Conservation (phyloP, 1,139 yeast genomes). For the Magnusiomyces paraingens region DNA sequence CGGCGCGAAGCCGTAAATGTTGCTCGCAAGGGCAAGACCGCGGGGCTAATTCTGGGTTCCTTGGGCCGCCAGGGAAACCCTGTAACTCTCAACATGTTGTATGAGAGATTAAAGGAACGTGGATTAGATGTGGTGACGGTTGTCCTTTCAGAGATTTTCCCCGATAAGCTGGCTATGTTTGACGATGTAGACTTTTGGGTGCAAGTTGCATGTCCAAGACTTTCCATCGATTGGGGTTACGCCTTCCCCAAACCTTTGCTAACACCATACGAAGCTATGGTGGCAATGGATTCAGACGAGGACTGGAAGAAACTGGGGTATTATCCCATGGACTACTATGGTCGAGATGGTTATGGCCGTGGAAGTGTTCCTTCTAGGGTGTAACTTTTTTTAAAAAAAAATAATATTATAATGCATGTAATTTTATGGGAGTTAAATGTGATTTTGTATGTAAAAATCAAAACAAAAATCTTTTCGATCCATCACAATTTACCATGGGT, state of each 20-base stretch:
- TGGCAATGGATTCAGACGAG: slow-evolving; percentile 65
- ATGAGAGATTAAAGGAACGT: slow-evolving; percentile 42
- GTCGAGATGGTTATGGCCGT: slow-evolving; percentile 87
- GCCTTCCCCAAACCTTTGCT: slow-evolving; percentile 87
- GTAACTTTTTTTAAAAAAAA: neutral
- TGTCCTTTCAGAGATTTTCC: slow-evolving; percentile 86
- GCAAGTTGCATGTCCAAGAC: slow-evolving; percentile 95
- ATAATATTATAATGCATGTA: neutral
- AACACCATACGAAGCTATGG: slow-evolving; percentile 97
- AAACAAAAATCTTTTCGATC: neutral
- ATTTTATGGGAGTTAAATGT: no score
- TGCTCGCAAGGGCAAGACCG: slow-evolving; percentile 53
- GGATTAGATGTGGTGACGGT: slow-evolving; percentile 75
- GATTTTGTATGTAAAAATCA: no score
- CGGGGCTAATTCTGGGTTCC: slow-evolving; percentile 91
- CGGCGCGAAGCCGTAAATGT: slow-evolving; percentile 67
- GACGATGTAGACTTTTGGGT: slow-evolving; percentile 92
- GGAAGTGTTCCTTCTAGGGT: slow-evolving; percentile 52
- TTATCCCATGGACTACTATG: slow-evolving; percentile 96
- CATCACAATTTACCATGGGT: slow-evolving; percentile 9
- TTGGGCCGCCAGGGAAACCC: slow-evolving; percentile 94
- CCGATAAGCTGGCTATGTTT: slow-evolving; percentile 88
- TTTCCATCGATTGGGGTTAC: slow-evolving; percentile 98
- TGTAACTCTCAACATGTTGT: slow-evolving; percentile 60
- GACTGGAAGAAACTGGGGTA: slow-evolving; percentile 53